phyloP scores from a whole-genome alignment of 2,329 filamentous ascomycete genomes.

The Epichloe amarillans region DNA sequence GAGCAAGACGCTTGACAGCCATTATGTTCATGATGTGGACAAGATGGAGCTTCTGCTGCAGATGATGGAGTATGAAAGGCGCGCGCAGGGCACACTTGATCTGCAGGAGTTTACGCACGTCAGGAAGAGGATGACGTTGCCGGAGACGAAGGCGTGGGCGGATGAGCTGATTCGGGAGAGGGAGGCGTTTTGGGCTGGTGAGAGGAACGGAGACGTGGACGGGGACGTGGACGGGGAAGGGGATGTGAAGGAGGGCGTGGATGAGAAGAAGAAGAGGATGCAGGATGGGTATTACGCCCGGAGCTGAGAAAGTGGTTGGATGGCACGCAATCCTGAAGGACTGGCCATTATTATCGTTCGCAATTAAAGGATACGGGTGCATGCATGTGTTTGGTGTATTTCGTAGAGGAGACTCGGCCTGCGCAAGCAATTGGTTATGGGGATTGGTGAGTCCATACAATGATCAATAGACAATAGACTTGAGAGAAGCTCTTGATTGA shows the following conservation, averaged over 20 bases:
- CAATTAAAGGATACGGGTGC: too few relatives aligned
- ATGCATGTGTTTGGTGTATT: not conserved
- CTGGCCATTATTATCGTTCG: too few relatives aligned
- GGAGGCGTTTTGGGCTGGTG: conserved; percentile 53
- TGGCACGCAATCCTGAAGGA: too few relatives aligned
- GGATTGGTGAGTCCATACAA: not conserved
- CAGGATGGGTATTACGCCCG: conserved; percentile 38
- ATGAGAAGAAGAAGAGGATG: conserved; percentile 22
- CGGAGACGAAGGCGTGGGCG: conserved; percentile 72
- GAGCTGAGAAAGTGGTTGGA: conserved; percentile 4
- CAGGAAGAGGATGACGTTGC: conserved; percentile 54
- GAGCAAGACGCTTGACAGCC: conserved; percentile 65
- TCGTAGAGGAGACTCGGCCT: not conserved
- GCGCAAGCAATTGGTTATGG: conserved; percentile 2
- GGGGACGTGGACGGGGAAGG: conserved; percentile 23
- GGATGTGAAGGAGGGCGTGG: conserved; percentile 19
- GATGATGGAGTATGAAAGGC: conserved; percentile 91
- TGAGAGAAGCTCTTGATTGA: too few relatives aligned
- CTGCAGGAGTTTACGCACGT: conserved; percentile 81
- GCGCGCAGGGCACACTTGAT: conserved; percentile 51
- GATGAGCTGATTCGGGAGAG: conserved; percentile 64
- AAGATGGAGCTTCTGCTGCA: conserved; percentile 92
- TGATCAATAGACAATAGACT: too few relatives aligned
- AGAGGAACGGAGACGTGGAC: conserved; percentile 34
- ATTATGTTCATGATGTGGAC: conserved; percentile 92